phyloP scores from a whole-genome alignment of 106 monocot genomes.

The Acorus calamus region DNA sequence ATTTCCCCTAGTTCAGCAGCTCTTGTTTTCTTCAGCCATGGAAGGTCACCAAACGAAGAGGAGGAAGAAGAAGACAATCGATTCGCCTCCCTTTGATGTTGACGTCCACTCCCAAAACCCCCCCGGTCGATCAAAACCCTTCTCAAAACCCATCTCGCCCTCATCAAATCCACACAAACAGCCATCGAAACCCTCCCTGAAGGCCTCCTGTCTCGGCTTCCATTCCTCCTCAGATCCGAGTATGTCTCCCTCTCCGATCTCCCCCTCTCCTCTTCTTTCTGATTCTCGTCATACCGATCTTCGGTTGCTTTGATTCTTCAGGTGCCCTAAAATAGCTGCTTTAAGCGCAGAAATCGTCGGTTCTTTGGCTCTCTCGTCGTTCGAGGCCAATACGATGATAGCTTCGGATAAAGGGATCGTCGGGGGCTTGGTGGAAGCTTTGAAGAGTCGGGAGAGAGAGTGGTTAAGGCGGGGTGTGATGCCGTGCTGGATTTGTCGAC shows the following conservation, averaged over 20 bases:
- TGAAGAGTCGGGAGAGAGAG: slow-evolving; percentile 15
- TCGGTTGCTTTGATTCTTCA: slow-evolving; percentile 9
- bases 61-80: slow-evolving; percentile 2
- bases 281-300: too few species aligned
- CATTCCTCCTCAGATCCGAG: slow-evolving; percentile 37
- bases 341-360: slow-evolving; percentile 42
- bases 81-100: neutral
- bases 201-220: slow-evolving; percentile 29
- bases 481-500: slow-evolving; percentile 53
- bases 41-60: neutral
- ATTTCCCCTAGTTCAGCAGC: too few species aligned
- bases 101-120: slow-evolving; percentile 11
- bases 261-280: neutral
- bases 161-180: neutral
- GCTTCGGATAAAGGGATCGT: slow-evolving; percentile 26
- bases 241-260: neutral
- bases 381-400: slow-evolving; percentile 28
- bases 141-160: slow-evolving; percentile 14
- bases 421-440: slow-evolving; percentile 22
- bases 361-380: slow-evolving; percentile 24
- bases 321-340: slow-evolving; percentile 24
- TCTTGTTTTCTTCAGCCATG: neutral
- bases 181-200: slow-evolving; percentile 9
- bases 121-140: slow-evolving; percentile 10
- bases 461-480: slow-evolving; percentile 33